Evolutionary conservation across 176 grass and related monocot species (phyloP).

Genomic region (Secale cereale): DNA sequence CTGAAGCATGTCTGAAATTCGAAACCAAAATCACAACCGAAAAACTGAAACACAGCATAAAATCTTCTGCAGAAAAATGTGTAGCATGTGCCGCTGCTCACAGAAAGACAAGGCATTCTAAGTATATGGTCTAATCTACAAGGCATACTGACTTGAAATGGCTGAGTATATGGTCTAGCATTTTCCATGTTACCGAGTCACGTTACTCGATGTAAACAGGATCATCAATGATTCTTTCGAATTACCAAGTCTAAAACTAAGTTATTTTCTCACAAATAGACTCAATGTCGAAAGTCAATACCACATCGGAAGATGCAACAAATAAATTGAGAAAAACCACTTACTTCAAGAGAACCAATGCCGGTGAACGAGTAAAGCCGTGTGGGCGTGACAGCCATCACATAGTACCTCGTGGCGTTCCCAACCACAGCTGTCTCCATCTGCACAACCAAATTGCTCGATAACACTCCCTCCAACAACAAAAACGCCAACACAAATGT

Average conservation of each 20-base stretch:
- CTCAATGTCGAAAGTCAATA: not conserved
- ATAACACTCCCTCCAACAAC: not conserved
- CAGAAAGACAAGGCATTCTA: not conserved
- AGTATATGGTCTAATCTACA: not conserved
- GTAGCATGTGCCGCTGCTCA: not conserved
- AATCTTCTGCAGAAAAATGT: not conserved
- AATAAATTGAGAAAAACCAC: slow-evolving; percentile 17
- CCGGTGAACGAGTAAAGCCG: slow-evolving; percentile 95
- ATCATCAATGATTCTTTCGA: not conserved
- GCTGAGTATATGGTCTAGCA: not conserved
- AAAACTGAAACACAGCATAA: not conserved
- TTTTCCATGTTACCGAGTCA: not conserved
- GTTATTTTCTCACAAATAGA: slow-evolving; percentile 7
- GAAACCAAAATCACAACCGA: not conserved
- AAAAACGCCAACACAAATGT: not conserved
- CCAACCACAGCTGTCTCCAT: slow-evolving; percentile 71
- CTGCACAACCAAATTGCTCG: slow-evolving; percentile 21
- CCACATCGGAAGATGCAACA: not conserved
- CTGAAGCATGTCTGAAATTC: not conserved
- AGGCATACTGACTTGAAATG: not conserved
- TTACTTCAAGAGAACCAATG: slow-evolving; percentile 89
- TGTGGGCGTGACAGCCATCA: slow-evolving; percentile 89
- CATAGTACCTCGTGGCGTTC: slow-evolving; percentile 70
- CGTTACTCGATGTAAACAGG: not conserved
- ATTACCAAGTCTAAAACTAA: slow-evolving; percentile 5